Conservation (phyloP, 108 stramenopile genomes). For the Skeletonema marinoi region DNA sequence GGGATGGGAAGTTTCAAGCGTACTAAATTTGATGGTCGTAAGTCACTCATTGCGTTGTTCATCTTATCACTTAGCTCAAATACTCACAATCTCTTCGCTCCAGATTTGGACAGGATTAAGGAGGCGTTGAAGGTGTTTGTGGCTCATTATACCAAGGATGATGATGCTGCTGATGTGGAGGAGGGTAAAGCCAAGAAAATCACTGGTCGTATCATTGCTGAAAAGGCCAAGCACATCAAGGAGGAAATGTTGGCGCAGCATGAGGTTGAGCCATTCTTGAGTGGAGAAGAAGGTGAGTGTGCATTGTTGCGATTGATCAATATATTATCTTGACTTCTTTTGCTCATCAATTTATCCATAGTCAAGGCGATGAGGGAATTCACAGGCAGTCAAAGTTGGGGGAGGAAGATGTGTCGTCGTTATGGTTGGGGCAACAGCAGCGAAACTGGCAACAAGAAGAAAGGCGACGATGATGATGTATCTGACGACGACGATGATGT, state of each 20-base stretch:
- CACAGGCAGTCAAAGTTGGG: conserved; percentile 32
- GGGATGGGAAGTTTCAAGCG: conserved; percentile 20
- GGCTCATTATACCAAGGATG: background rate
- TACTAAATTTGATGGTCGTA: background rate
- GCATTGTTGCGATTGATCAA: no score
- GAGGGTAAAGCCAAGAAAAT: background rate
- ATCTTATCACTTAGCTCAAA: no score
- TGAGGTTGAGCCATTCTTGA: conserved; percentile 22
- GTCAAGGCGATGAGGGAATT: conserved; percentile 30
- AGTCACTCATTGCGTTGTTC: no score
- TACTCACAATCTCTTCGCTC: no score
- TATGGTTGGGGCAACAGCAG: conserved; percentile 15
- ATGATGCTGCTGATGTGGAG: background rate
- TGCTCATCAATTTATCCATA: no score
- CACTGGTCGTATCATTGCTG: conserved; percentile 24
- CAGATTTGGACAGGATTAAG: conserved; percentile 15
- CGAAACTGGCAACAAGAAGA: background rate
- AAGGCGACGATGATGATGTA: background rate
- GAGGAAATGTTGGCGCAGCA: conserved; percentile 39
- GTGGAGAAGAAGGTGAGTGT: background rate
- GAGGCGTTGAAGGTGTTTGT: conserved; percentile 13
- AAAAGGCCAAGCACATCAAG: conserved; percentile 27
- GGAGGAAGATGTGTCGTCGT: conserved; percentile 23
- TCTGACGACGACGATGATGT: background rate
- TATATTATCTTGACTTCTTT: no score